These are phyloP conservation scores for Inga leiocalycina DNA, from an alignment of 306 rosid genomes.

Conservation along the genomic window DNA sequence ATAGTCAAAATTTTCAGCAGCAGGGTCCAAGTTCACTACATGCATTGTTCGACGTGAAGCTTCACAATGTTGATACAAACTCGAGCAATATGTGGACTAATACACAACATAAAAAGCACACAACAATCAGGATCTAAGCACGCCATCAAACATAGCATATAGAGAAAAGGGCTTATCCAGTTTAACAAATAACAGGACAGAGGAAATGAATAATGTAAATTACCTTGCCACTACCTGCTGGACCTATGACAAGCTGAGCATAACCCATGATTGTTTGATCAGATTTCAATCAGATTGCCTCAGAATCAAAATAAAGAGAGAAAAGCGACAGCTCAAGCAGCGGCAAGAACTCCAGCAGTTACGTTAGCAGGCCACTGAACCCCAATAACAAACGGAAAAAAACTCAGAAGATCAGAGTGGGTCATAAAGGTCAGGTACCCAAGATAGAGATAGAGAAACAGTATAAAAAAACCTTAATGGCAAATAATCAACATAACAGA, in stretches of 20 bases:
- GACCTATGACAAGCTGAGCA: constrained; percentile 84
- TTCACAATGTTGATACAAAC: constrained; percentile 72
- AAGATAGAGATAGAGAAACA: constrained; percentile 23
- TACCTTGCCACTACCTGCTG: constrained; percentile 96
- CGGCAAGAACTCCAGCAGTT: constrained; percentile 59
- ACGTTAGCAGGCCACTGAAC: constrained; percentile 66
- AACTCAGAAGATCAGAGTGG: constrained; percentile 45
- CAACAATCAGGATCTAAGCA: constrained; percentile 19
- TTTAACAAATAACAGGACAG: not conserved
- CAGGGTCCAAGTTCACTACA: constrained; percentile 89
- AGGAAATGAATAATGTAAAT: not conserved
- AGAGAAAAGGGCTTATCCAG: not conserved
- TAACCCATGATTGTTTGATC: constrained; percentile 54
- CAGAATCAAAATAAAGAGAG: constrained; percentile 40
- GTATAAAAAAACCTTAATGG: constrained; percentile 43
- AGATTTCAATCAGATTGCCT: constrained; percentile 1
- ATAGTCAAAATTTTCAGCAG: constrained; percentile 94
- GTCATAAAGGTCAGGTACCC: constrained; percentile 47
- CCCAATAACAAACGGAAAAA: constrained; percentile 36
- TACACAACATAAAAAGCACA: constrained; percentile 5
- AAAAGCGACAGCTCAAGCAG: constrained; percentile 44
- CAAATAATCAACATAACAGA: not conserved
- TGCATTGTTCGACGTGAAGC: constrained; percentile 60
- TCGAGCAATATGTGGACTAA: constrained; percentile 91
- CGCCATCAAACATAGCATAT: not conserved